Conservation (phyloP, 1,139 yeast species). For the Pneumocystis carinii region DNA sequence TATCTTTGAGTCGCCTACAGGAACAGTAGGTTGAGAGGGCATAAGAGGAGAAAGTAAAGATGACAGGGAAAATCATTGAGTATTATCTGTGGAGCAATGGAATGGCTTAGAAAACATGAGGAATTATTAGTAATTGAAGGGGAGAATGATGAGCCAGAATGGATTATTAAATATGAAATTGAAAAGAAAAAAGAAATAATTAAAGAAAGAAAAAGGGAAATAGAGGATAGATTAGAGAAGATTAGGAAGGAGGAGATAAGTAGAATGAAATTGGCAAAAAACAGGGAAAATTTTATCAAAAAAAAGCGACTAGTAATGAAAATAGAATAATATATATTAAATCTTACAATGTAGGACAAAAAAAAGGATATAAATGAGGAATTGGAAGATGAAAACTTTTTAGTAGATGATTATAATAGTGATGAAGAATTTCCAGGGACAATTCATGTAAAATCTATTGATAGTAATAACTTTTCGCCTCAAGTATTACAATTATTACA, state of each 20-base stretch:
- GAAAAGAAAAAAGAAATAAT: constrained; percentile 22
- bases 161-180: constrained; percentile 25
- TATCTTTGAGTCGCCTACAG: constrained; percentile 86
- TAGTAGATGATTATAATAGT: not conserved
- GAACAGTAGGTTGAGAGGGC: constrained; percentile 23
- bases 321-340: not conserved
- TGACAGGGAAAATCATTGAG: constrained; percentile 9
- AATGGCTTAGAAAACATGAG: constrained; percentile 57
- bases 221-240: constrained; percentile 28
- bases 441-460: not conserved
- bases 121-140: not conserved
- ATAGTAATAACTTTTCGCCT: constrained; percentile 2
- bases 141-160: constrained; percentile 21
- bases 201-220: constrained; percentile 25
- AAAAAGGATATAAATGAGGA: not conserved
- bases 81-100: constrained; percentile 67
- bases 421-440: not conserved
- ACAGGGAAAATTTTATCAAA: not conserved
- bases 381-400: not conserved
- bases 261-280: constrained; percentile 11
- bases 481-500: constrained; percentile 9
- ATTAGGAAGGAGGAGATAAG: constrained; percentile 16
- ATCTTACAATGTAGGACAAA: not conserved
- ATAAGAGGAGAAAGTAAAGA: not conserved
- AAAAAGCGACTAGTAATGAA: not conserved